Evolutionary conservation across 495 filamentous ascomycete species (phyloP), one percentile per base, ranked within the genome.

Genomic region (Neurospora discreta): DNA sequence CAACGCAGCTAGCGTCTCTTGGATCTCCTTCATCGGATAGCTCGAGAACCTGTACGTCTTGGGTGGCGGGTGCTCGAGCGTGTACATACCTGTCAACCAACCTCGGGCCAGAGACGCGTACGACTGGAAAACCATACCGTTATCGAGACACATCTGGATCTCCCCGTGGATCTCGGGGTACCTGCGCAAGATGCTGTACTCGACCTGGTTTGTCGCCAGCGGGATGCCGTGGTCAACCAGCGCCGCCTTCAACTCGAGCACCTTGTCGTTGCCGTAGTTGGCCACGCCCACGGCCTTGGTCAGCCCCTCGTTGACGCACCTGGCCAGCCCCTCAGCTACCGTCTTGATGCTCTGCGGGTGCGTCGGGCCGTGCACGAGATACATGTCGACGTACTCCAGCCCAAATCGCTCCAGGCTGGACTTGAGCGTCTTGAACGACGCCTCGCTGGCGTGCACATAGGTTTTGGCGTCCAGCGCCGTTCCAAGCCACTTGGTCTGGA

Each of bases 231-330:
- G 33, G 39, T 68, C 68, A 7, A 15, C 68, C 30, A 72, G 67
- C 16, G 38, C 71, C 18, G 40, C 67, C 39, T 44, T 41, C 39
- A 84, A 82, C 70, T 79, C 71, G 26, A 83, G 71, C 80, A 84
- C 80, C 60, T 85, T 83, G 3, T 82, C 72, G 11, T 73, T 75
- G 71, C 72, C 73, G 71, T 85, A 83, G 73, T 85, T 85, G 44
- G 82, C 80, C 3, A 85, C 83, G 9, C 81, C 82, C 0, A 84
- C 78, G 0, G 78, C 73, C 33, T 76, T 77, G 8, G 82, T 71
- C 70, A 82, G 72, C 0, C 83, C 83, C 5, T 75, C 39, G 26
- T 83, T 70, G 41, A 84, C 83, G 70, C 83, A 84, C 1, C 82
- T 80, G 1, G 80, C 80, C 20, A 85, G 58, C 2, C 73, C 68